Base-by-base conservation (phyloP, 768 basidiomycete genomes). In the Plicaturopsis crispa region DNA sequence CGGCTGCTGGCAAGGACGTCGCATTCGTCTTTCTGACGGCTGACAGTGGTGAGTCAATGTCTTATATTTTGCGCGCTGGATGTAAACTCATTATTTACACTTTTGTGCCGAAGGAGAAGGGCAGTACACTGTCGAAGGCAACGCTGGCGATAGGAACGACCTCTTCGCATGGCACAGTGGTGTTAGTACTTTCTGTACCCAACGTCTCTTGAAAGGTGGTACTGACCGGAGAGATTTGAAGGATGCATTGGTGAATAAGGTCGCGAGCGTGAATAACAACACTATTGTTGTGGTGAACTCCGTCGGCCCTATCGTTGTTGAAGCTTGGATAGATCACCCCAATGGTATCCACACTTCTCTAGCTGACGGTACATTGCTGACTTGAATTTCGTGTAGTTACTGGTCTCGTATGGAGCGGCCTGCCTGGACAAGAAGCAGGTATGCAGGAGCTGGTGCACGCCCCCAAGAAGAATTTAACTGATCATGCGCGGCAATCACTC, bases 221-320 rank as follows among this genome's bases (percentile, higher is more conserved):
- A 28, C 26, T 8, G 14, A 28, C 26, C 26, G 26, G 26, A n/a
- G n/a, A n/a, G n/a, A n/a, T 10, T 30, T 30, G 33, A 12, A 70
- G 67, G 60, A 73, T 52, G 61, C 68, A 13, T 51, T 77, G 39
- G 64, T 78, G 6, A 54, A 64, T 28, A 59, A 60, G 20, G 76
- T 76, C 11, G 79, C 82, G 2, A 56, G 59, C 18, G 61, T 60
- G n/a, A 78, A 77, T 48, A 55, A 65, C 18, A 71, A 74, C 48
- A 80, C 78, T 1, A 62, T 87, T 24, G 82, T 85, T 24, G 70
- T 84, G 7, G 66, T 83, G 4, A 76, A 85, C 51, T 67, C 71
- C 6, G 79, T 81, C 33, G 82, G 82, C 0, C 69, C 74, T 0
- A 70, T 80, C 35, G 62, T 64, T 21, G 60, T 72, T 60, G 73